Evolutionary conservation across 2,329 filamentous ascomycete genomes (phyloP), one percentile per base, ranked within the genome.

Genomic region (Aspergillus quadricinctus): DNA sequence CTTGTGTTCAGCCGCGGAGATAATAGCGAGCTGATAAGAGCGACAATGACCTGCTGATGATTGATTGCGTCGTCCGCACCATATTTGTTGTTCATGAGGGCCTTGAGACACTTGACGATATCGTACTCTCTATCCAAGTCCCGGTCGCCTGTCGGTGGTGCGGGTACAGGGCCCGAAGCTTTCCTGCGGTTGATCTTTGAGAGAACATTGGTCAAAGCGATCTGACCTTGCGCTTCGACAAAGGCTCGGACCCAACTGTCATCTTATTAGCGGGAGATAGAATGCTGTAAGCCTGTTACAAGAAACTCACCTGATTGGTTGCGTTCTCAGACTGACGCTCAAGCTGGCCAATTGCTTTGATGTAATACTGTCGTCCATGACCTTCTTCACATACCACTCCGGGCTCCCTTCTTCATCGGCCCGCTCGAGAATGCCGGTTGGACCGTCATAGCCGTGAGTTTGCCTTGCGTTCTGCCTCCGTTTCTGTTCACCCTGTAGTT

Each of bases 11-110:
- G 80, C 52, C 94, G 86, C 8, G 92, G 88, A 9, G 92, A 96
- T 53, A 92, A 90, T 56, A 99, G 80, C 37, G 91, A 96, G 23
- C 86, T 92, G 50, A 88, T 90, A 48, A 99, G 81, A 1, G 94
- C 90, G 55, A 95, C 86, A 61, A 97, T 88, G 61, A 97, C 90
- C 70, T 93, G 90, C 69, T 94, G 89, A 70, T 97, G 92, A 58
- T 85, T 81, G 56, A 99, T 80, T 19, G 94, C 94, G 81, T 99
- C 92, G 71, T 99, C 94, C 59, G 94, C 94, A 59, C 94, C 94
- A 72, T 96, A 97, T 73, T 96, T 97, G 83, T 97, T 99, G 84
- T 99, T 99, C 89, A 97, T 96, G 56, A 97, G 77, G 31, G 92
- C 92, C 79, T 97, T 97, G 57, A 99, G 77, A 77, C 94, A 97